Base-by-base conservation (phyloP, 176 grass and related monocot genomes). In the Ensete glaucum region DNA sequence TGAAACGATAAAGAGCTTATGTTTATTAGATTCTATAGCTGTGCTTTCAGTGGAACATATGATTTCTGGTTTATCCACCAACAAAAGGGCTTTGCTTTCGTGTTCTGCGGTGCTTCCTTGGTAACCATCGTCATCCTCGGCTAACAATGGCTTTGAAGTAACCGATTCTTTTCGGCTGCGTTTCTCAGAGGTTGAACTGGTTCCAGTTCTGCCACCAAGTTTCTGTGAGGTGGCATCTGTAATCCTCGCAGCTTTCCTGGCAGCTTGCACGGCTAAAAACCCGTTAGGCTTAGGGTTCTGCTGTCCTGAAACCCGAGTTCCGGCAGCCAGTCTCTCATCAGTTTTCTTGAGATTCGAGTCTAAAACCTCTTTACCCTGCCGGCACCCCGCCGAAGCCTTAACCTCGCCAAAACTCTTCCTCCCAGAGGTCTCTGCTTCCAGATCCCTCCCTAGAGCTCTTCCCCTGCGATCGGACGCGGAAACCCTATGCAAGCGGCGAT, bases 331-430 rank as follows among this genome's bases (percentile, higher is more conserved):
- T 77, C 79, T 81, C 72, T 84, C 71, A 7, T 73, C 90, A 54
- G 27, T 80, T 24, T 52, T 24, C 49, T 53, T 73, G 9, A n/a
- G 64, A 53, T 22, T 50, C 22, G 43, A 49, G 27, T 73, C 69
- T 5, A 14, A 9, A 72, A 80, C 1, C 43, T 49, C 69, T 23
- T 64, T 80, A 0, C 69, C 48, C 21, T 72, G 48, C 9, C 53
- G 78, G 53, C 12, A 34, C 54, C 78, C 83, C 60, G 82, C 90
- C 34, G 80, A 89, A 62, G 76, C 83, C 84, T 82, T 85, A 58
- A 89, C 84, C 58, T 73, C 88, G 54, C 82, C 80, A 1, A 69
- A 76, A 29, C 84, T 89, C 71, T 80, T 88, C 65, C 86, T 85
- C 65, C 85, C 34, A 50, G 25, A 64, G 12, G 84, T 51, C 11